These are phyloP conservation scores for Mortierella sp. DNA, from an alignment of 371 early-diverging fungal species.

Conservation along the genomic window DNA sequence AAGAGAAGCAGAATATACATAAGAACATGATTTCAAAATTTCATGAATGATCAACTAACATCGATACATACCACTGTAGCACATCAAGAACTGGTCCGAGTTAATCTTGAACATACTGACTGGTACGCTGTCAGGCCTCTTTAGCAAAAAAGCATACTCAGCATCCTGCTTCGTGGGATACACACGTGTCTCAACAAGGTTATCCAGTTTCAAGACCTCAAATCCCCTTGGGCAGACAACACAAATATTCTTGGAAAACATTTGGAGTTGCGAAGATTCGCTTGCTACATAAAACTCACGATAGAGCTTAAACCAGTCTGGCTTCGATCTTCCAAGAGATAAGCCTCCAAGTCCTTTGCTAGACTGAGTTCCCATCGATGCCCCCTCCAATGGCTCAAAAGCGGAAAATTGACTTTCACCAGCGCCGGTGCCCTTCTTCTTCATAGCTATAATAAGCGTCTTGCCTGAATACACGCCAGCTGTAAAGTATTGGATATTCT, in stretches of 20 bases:
- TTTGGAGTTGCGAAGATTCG: constrained; percentile 82
- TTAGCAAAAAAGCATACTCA: constrained; percentile 80
- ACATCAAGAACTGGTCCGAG: constrained; percentile 84
- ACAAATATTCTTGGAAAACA: constrained; percentile 83
- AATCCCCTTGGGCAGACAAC: constrained; percentile 93
- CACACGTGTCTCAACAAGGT: constrained; percentile 75
- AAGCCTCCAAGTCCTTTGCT: constrained; percentile 30
- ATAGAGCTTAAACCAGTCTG: constrained; percentile 50
- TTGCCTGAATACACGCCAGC: constrained; percentile 66
- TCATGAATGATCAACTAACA: not conserved
- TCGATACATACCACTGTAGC: constrained; percentile 78
- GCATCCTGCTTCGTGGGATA: constrained; percentile 68
- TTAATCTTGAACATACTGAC: constrained; percentile 86
- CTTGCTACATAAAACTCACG: constrained; percentile 85
- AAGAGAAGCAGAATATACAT: not conserved
- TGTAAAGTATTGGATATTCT: constrained; percentile 86
- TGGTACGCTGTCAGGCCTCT: constrained; percentile 73
- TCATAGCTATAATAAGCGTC: constrained; percentile 53
- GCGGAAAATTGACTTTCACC: constrained; percentile 47
- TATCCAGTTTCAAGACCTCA: constrained; percentile 89
- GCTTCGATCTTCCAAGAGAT: constrained; percentile 42
- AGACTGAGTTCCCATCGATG: constrained; percentile 26
- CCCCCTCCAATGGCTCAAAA: constrained; percentile 48
- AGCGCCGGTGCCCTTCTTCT: constrained; percentile 25
- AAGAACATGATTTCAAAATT: not conserved